Evolutionary conservation across 2,329 filamentous ascomycete species (phyloP), one percentile per base, ranked within the genome.

Genomic region (Stemphylium lycopersici): DNA sequence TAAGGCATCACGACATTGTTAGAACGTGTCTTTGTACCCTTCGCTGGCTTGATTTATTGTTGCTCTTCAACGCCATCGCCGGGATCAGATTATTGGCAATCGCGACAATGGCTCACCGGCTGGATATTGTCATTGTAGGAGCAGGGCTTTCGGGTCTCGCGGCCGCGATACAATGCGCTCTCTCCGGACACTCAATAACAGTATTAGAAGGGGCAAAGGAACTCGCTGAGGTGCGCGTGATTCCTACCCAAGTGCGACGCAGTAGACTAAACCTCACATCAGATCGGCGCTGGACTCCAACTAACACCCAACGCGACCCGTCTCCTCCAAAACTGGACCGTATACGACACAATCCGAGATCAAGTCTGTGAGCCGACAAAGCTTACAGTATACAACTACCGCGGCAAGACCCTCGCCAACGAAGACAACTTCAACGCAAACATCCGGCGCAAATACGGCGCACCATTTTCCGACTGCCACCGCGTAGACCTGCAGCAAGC

Each of bases 401-500:
- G 83, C 13, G 69, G 72, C 16, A 74, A 76, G 50, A 41, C 81
- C 0, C 71, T 86, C 1, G 81, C 81, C 0, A 71, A 79, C 11
- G 81, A 86, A 31, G 71, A 78, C 1, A 61, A 77, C n/a, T 87
- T 86, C 54, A 70, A 82, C 55, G 67, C 76, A 18, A 81, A 83
- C 18, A 84, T 86, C 51, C 77, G 79, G 6, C 66, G 69, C 3
- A 82, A 81, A 56, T 88, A 88, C 60, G 75, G 74, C 11, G 81
- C 83, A 0, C 85, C 85, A 0, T 87, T 86, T 59, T 73, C 81
- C 34, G 82, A 86, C 47, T 68, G 87, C n/a, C 86, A 88, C 67
- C 81, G 86, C 2, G 84, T 84, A 2, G 86, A 89, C 63, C 72
- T 87, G 15, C 85, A 88, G 56, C 74, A 78, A 6, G 79, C 81